Conservation (phyloP, 2,329 filamentous ascomycete species). For the Phaeosphaeriaceae sp. region DNA sequence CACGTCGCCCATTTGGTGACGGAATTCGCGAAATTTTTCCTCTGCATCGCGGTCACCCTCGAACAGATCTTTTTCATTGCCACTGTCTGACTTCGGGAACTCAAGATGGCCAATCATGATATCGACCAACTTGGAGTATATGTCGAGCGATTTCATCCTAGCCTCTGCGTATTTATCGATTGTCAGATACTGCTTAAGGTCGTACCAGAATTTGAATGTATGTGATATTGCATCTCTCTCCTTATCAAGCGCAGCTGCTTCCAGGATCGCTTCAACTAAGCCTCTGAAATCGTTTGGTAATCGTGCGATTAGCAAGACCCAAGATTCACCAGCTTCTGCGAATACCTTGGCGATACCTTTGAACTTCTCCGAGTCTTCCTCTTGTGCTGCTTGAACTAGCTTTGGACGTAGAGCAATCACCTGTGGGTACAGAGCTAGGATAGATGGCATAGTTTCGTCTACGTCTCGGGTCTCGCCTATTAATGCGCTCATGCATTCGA, state of each 20-base stretch:
- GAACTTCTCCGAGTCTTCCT: constrained; percentile 84
- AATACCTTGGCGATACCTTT: constrained; percentile 91
- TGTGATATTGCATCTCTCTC: constrained; percentile 91
- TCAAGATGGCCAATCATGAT: constrained; percentile 90
- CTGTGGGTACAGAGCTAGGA: constrained; percentile 81
- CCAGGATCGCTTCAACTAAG: constrained; percentile 88
- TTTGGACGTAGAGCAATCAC: constrained; percentile 78
- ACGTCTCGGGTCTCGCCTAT: constrained; percentile 92
- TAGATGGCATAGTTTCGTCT: constrained; percentile 83
- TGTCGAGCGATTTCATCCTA: constrained; percentile 74
- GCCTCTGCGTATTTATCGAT: constrained; percentile 88
- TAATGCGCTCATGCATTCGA: constrained; percentile 91
- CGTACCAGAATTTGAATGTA: constrained; percentile 98
- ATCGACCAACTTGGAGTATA: constrained; percentile 90
- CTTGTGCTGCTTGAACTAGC: constrained; percentile 74
- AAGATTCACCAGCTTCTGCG: constrained; percentile 89
- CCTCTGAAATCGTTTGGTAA: constrained; percentile 80
- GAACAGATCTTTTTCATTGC: constrained; percentile 82
- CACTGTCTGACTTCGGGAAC: constrained; percentile 78
- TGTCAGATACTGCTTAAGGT: constrained; percentile 94
- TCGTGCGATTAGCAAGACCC: constrained; percentile 89
- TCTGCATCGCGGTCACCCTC: constrained; percentile 95
- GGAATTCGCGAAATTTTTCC: constrained; percentile 95
- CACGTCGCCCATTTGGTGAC: constrained; percentile 96
- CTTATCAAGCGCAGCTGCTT: constrained; percentile 85